Evolutionary conservation across 192 early-diverging fungal species (phyloP), one percentile per base, ranked within the genome.

Genomic region (Umbelopsis vinacea): DNA sequence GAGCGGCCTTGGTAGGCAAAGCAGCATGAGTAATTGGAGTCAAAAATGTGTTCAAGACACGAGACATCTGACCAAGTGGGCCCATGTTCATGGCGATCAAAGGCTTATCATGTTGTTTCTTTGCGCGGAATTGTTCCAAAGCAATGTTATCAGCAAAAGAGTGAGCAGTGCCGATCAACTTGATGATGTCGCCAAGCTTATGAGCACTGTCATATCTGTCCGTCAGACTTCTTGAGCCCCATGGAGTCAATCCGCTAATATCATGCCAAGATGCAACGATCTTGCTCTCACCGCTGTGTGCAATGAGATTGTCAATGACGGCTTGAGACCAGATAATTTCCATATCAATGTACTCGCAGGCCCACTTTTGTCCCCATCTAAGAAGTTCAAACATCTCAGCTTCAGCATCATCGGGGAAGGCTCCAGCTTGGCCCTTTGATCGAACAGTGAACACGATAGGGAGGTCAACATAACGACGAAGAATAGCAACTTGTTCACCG

Each of bases 11-110:
- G 2, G 82, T 76, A 9, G 94, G 89, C 57, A 99, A 76, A 22
- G 82, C 72, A 23, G 89, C 79, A 71, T 99, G 98, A 2, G 97
- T 99, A 23, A 97, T 95, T 6, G 98, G 98, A 3, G 98, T 97
- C 60, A 98, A 75, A 71, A 89, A 92, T n/a, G 86, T 87, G 80
- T 98, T 98, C 57, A 97, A 80, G 0, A 94, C 91, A 43, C 96
- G 91, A 1, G 95, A 95, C 40, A 96, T 78, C 80, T 95, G 95
- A n/a, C 98, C 98, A 7, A 81, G 55, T 21, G 87, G 79, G 11
- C 94, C 94, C 98, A 99, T 99, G 81, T 97, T 96, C 38, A 99
- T 82, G 0, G 96, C 93, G 73, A 99, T 97, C 73, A 98, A 63
- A 40, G 95, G 95, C 52, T 91, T 92, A 1, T 79, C 73, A 10